Percentiles rank a stretch among this genome's conserved stretches.
phyloP scores from a whole-genome alignment of 805 yeast genomes.

The Starmerella riodocensis region DNA sequence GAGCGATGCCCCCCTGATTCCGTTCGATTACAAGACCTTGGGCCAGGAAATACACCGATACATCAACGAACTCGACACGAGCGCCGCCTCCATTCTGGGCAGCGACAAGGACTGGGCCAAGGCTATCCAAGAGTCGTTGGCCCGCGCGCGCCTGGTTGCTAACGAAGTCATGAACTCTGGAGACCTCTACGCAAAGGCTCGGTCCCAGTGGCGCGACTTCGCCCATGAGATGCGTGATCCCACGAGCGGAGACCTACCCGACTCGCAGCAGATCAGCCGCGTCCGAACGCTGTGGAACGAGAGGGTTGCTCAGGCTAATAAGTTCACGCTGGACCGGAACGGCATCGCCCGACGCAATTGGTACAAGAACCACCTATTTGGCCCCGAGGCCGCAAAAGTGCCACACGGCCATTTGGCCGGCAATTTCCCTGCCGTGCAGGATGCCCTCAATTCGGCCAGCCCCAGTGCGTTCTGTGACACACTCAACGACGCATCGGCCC shows the following conservation, averaged over 20 bases:
- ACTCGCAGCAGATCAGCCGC: slow-evolving; percentile 58
- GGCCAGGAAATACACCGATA: slow-evolving; percentile 35
- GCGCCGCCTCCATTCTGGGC: slow-evolving; percentile 32
- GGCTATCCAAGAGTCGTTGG: not conserved
- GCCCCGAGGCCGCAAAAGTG: slow-evolving; percentile 52
- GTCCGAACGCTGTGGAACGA: slow-evolving; percentile 73
- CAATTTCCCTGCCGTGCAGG: slow-evolving; percentile 67
- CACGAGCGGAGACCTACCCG: slow-evolving; percentile 28
- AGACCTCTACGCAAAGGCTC: slow-evolving; percentile 41
- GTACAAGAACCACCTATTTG: slow-evolving; percentile 54
- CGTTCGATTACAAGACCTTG: slow-evolving; percentile 43
- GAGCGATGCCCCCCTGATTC: slow-evolving; percentile 67
- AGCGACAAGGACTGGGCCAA: slow-evolving; percentile 25
- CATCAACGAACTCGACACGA: slow-evolving; percentile 20
- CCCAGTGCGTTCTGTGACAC: slow-evolving; percentile 39
- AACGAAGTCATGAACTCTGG: slow-evolving; percentile 35
- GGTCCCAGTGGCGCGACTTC: slow-evolving; percentile 42
- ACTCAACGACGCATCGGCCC: slow-evolving; percentile 12
- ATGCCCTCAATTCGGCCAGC: slow-evolving; percentile 40
- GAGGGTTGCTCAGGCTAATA: slow-evolving; percentile 44
- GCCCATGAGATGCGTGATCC: slow-evolving; percentile 32
- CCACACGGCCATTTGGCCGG: slow-evolving; percentile 37
- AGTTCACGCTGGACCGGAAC: slow-evolving; percentile 35
- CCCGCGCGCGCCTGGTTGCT: slow-evolving; percentile 20
- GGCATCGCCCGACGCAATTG: slow-evolving; percentile 43